Percentiles rank a stretch among this genome's conserved stretches.
Conservation (phyloP, 208 protist genomes). For the Acanthamoeba triangularis region DNA sequence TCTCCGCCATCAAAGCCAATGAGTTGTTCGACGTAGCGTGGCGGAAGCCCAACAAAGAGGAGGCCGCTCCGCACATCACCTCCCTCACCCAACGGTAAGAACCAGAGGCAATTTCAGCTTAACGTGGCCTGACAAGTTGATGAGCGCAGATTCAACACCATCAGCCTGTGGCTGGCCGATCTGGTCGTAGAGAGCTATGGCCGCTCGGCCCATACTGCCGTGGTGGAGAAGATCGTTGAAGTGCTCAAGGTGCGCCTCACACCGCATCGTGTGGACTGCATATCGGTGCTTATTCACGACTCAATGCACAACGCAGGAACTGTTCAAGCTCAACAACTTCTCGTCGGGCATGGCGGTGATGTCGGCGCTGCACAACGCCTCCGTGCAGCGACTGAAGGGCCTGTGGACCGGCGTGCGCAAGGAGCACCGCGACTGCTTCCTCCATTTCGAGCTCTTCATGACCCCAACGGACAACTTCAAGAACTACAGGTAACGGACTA, state of each 20-base stretch:
- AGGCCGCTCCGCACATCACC: neutral
- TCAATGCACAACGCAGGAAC: neutral
- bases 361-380: neutral
- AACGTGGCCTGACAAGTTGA: no score
- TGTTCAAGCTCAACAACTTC: conserved; percentile 51
- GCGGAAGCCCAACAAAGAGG: neutral
- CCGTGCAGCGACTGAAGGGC: neutral
- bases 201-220: neutral
- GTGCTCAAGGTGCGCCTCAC: no score
- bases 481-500: conserved; percentile 10
- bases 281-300: no score
- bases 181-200: neutral
- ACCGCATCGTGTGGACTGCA: no score
- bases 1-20: neutral
- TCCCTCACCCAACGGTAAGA: neutral
- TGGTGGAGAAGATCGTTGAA: neutral
- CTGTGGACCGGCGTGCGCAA: neutral
- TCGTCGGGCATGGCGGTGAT: neutral
- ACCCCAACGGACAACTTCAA: neutral
- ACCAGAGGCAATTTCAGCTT: no score
- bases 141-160: neutral
- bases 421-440: neutral
- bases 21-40: conserved; percentile 1
- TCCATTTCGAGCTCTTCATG: neutral
- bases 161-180: conserved; percentile 2